Base-by-base conservation (phyloP, 2,329 filamentous ascomycete genomes). In the Ophiostoma montium region DNA sequence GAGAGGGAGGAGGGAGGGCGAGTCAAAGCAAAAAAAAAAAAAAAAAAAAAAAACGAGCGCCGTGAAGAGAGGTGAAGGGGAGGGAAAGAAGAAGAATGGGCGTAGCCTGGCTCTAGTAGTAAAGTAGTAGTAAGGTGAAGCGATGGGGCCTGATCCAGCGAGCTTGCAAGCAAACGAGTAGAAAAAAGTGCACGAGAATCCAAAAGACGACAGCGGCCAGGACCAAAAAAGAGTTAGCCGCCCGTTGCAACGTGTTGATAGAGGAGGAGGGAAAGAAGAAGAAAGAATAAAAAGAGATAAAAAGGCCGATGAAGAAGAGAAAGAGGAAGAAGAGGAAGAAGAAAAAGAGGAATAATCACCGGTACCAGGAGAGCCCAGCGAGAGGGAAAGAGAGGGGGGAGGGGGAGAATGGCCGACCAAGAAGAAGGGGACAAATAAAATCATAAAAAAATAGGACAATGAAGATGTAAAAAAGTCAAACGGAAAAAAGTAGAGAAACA, bases 31-130 rank as follows among this genome's bases (percentile, higher is more conserved):
- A 19, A 13, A 8, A 21, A 32, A 23, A 27, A 45, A 50, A 19
- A 36, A 48, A 21, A 43, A 48, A 27, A 48, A 48, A 35, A 35
- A 48, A 41, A 33, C 48, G 47, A n/a, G n/a, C n/a, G n/a, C n/a
- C n/a, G n/a, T n/a, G n/a, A n/a, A n/a, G n/a, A n/a, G n/a, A n/a
- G n/a, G n/a, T n/a, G 35, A 18, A 31, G 31, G 43, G 23, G 8
- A 36, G 7, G 43, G 39, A 48, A 21, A 43, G 43, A 27, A 48
- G 43, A 35, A 35, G 43, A 41, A 33, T 41, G 47, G 21, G 23
- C 18, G 41, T 36, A 19, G 32, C 15, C 36, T 19, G 39, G 39
- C 39, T 44, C 35, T 31, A 27, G 30, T 49, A 21, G 32, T 48
- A 30, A 21, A 38, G 39, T 42, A 30, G 39, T 42, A 42, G 39